A percentile compares a stretch with the other conserved stretches of the same genome.
Conservation (phyloP, 352 stramenopile species). For the Bremia lactucae region DNA sequence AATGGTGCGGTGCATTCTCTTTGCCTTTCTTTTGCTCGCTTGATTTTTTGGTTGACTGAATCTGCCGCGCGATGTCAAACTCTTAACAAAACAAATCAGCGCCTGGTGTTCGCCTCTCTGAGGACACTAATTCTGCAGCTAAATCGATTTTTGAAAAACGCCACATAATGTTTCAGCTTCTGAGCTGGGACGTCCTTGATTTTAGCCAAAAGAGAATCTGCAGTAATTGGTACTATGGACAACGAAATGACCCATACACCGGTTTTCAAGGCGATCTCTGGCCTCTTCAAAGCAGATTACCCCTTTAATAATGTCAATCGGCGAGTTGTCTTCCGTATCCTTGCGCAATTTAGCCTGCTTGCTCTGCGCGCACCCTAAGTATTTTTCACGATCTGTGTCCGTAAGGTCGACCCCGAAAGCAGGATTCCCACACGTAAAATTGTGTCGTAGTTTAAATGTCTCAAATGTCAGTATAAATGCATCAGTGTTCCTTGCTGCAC, state of each 20-base stretch:
- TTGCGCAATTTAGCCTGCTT: slow-evolving; percentile 8
- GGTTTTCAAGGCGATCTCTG: background rate
- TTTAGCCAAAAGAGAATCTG: background rate
- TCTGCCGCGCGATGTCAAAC: background rate
- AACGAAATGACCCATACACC: no score
- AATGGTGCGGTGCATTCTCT: no score
- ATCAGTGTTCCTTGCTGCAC: background rate
- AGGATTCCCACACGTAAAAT: background rate
- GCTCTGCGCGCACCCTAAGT: slow-evolving; percentile 2
- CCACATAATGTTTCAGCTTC: background rate
- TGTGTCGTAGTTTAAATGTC: slow-evolving; percentile 1
- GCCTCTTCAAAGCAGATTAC: slow-evolving; percentile 9
- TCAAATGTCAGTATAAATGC: background rate
- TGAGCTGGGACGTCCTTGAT: background rate
- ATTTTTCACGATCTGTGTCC: background rate
- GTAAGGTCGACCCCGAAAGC: slow-evolving; percentile 2
- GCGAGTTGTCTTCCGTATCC: slow-evolving; percentile 5
- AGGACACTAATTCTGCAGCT: background rate
- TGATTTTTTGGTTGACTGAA: background rate
- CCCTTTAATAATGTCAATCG: slow-evolving; percentile 4
- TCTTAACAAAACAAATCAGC: background rate
- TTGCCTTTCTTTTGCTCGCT: no score
- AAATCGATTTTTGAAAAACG: no score
- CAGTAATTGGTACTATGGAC: background rate
- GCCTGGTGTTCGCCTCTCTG: no score